Evolutionary conservation across 306 rosid species (phyloP), one percentile per base, ranked within the genome.

Genomic region (Inga laurina): DNA sequence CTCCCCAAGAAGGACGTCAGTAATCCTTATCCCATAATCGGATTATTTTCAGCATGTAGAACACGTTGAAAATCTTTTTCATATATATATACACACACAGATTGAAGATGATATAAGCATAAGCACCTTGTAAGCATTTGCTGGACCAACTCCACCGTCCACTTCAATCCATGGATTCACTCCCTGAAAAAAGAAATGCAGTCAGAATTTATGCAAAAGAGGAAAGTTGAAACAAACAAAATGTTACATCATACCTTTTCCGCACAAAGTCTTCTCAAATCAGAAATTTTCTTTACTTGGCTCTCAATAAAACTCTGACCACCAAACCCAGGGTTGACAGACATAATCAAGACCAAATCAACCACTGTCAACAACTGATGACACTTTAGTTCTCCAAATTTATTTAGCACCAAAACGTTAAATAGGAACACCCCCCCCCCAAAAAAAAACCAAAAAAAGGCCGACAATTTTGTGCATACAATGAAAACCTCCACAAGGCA

Each of bases 151-250:
- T 74, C 99, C 99, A 52, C 99, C 99, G 64, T 97, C 98, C 43
- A 97, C 99, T 91, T 97, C 99, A 75, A 97, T 93, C 99, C 99
- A 97, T 67, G 99, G 99, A 83, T 97, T 97, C 80, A 97, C 99
- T 80, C 98, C 99, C 99, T 97, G 85, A 72, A 46, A 68, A 79
- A 41, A 66, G 54, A 69, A 74, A 71, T 56, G 69, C 45, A 72
- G 70, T 69, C 8, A 78, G 21, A 57, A 32, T 83, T 79, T 62
- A 78, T 48, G 37, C 16, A 79, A 82, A 45, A 79, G 48, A 74
- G 52, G 70, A 22, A 83, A 72, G 48, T 54, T 10, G 2, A 49
- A 21, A 27, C 30, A 78, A 82, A 18, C 62, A 37, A 54, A 19
- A 44, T 45, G 51, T 52, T 66, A 57, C 56, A 86, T 44, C 79